These are phyloP conservation scores for Chamaenerion angustifolium DNA, from an alignment of 345 rosid species.

Conservation along the genomic window DNA sequence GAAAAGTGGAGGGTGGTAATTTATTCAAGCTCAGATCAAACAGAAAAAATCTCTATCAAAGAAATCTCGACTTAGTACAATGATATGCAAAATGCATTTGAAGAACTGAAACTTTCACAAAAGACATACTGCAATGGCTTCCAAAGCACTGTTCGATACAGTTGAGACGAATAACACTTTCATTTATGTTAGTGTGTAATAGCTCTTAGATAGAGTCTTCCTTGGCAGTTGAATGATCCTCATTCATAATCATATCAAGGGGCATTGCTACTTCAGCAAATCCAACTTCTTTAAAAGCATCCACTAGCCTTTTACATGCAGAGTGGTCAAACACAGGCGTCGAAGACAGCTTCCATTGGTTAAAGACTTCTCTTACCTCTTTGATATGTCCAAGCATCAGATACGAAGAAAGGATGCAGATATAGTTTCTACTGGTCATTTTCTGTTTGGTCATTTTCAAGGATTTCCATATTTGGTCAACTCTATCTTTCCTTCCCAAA, in stretches of 20 bases:
- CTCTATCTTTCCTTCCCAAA: constrained; percentile 54
- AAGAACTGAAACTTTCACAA: too few relatives aligned
- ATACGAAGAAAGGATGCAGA: constrained; percentile 63
- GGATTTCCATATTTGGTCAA: constrained; percentile 88
- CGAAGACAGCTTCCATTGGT: constrained; percentile 70
- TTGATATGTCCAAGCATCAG: constrained; percentile 55
- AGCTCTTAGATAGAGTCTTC: constrained; percentile 1
- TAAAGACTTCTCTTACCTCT: constrained; percentile 60
- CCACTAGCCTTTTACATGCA: constrained; percentile 42
- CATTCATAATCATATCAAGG: constrained; percentile 34
- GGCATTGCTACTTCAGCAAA: constrained; percentile 31
- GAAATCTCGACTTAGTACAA: too few relatives aligned
- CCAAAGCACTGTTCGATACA: too few relatives aligned
- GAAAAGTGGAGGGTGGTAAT: too few relatives aligned
- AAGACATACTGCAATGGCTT: too few relatives aligned
- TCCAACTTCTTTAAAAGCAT: constrained; percentile 35
- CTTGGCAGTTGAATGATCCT: constrained; percentile 23
- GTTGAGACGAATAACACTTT: too few relatives aligned
- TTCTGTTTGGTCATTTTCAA: constrained; percentile 69
- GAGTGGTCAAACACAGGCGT: constrained; percentile 42
- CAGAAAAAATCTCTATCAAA: too few relatives aligned
- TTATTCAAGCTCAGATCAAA: too few relatives aligned
- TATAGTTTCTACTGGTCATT: constrained; percentile 69
- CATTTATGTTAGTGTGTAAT: not conserved
- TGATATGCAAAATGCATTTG: too few relatives aligned